A percentile compares a stretch with the other conserved stretches of the same genome.
These are phyloP conservation scores for Millerozyma miso DNA, from an alignment of 805 yeast species.

Conservation along the genomic window DNA sequence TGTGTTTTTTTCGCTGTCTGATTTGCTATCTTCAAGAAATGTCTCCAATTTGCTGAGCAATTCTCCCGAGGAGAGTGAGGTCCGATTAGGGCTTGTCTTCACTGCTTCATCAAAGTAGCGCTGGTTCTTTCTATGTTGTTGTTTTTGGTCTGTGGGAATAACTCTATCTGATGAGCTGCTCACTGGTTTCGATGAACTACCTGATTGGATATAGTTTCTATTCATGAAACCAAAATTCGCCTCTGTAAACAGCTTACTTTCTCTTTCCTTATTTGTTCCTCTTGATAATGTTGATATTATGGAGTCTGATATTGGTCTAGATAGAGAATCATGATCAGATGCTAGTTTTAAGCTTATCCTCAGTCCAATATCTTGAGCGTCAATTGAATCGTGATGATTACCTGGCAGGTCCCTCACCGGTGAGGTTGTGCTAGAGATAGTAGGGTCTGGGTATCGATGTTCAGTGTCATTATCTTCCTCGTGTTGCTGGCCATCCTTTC, in stretches of 20 bases:
- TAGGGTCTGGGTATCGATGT: constrained; percentile 18
- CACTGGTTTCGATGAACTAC: neutral
- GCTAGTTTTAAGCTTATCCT: too few relatives aligned
- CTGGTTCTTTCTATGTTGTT: constrained; percentile 2
- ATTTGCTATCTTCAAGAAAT: constrained; percentile 7
- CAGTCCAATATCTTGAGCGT: neutral
- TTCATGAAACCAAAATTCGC: neutral
- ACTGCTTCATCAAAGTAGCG: neutral
- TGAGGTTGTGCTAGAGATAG: constrained; percentile 11
- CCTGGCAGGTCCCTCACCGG: constrained; percentile 5
- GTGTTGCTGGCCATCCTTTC: neutral
- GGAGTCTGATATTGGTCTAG: neutral
- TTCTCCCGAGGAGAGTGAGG: constrained; percentile 28
- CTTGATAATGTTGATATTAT: neutral
- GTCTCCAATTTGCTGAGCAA: constrained; percentile 21
- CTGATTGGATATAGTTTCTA: neutral
- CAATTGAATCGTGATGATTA: neutral
- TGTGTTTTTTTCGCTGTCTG: constrained; percentile 6
- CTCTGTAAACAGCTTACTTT: neutral
- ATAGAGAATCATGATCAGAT: neutral
- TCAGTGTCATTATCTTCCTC: constrained; percentile 2
- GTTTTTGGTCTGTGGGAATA: too few relatives aligned
- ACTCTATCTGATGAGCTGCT: too few relatives aligned
- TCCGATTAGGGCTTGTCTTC: constrained; percentile 1
- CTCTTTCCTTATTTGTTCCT: neutral